A percentile compares a stretch with the other conserved stretches of the same genome.
These are phyloP conservation scores for Sinapis alba DNA, from an alignment of 441 rosid genomes.

Conservation along the genomic window DNA sequence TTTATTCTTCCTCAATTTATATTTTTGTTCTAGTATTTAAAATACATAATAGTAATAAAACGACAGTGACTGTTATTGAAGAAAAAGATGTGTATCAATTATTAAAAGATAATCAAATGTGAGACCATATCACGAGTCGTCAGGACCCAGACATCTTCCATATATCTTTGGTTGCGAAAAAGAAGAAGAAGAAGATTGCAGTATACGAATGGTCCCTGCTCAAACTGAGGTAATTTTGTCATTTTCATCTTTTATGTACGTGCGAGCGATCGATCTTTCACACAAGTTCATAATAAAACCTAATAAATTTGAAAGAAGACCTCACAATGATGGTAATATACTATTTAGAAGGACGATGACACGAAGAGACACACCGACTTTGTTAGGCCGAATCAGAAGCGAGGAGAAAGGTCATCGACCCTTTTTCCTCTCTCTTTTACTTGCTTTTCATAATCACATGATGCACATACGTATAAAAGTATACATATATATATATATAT, in stretches of 20 bases:
- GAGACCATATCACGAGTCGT: slow-evolving; percentile 19
- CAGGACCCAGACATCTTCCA: slow-evolving; percentile 34
- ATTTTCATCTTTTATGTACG: not conserved
- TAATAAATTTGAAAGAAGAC: slow-evolving; percentile 21
- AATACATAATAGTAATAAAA: not conserved
- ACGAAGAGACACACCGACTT: slow-evolving; percentile 41
- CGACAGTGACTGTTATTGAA: slow-evolving; percentile 26
- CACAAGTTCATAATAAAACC: slow-evolving; percentile 10
- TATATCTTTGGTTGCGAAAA: slow-evolving; percentile 23
- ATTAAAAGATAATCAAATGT: slow-evolving; percentile 14
- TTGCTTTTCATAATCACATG: slow-evolving; percentile 30
- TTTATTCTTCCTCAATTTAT: not conserved
- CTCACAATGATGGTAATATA: slow-evolving; percentile 32
- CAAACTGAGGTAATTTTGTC: slow-evolving; percentile 2
- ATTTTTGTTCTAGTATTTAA: not conserved
- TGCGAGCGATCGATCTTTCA: not conserved
- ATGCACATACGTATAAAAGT: slow-evolving; percentile 1
- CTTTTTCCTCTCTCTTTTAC: slow-evolving; percentile 20
- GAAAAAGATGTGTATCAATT: slow-evolving; percentile 8
- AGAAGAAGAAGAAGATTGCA: slow-evolving; percentile 16
- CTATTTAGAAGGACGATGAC: slow-evolving; percentile 29
- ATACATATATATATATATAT: not conserved
- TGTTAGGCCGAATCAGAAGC: slow-evolving; percentile 36
- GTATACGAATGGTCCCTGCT: slow-evolving; percentile 12
- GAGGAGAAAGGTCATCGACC: slow-evolving; percentile 35